Base-by-base conservation (phyloP, 2,329 filamentous ascomycete genomes). In the Colletotrichum costaricense region DNA sequence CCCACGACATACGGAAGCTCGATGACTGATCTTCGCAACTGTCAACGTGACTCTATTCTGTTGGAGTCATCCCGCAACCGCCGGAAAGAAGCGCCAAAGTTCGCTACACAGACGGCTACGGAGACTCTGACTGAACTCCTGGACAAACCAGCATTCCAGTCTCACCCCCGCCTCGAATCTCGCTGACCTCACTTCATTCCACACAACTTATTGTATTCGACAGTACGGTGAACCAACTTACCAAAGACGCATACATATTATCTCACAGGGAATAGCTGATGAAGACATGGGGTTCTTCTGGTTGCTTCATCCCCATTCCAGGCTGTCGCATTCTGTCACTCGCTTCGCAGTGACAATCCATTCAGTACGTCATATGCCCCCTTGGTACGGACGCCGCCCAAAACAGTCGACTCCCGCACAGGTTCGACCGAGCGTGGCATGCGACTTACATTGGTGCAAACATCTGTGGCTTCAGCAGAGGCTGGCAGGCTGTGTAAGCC, bases 321-420 rank as follows among this genome's bases (percentile, higher is more conserved):
- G 55, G 60, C 22, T 42, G 9, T n/a, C 16, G 19, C 46, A 30
- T 35, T 19, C 26, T 28, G 26, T 52, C 30, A 35, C 16, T 14
- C 19, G 16, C 26, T 5, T 26, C 24, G 22, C 24, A 11, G 46
- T 24, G 16, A 22, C 59, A 38, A 24, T 38, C 24, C 16, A n/a
- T 42, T 14, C 30, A 46, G 26, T 60, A 71, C 63, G 68, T 71
- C 68, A 71, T 59, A 12, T 46, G 7, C 33, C 8, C 33, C 8
- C 2, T 26, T 7, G 38, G 38, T 42, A 42, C 38, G 16, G 16
- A 42, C 26, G 6, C 42, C 24, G 28, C 26, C n/a, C 33, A 30
- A 55, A 38, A n/a, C 28, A 55, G 19, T 9, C 49, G 14, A 38
- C 30, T 56, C 16, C n/a, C 30, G 9, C 49, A 14, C 62, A 38